Evolutionary conservation across 2,329 filamentous ascomycete species (phyloP), one percentile per base, ranked within the genome.

Genomic region (Atkinsonella texensis): DNA sequence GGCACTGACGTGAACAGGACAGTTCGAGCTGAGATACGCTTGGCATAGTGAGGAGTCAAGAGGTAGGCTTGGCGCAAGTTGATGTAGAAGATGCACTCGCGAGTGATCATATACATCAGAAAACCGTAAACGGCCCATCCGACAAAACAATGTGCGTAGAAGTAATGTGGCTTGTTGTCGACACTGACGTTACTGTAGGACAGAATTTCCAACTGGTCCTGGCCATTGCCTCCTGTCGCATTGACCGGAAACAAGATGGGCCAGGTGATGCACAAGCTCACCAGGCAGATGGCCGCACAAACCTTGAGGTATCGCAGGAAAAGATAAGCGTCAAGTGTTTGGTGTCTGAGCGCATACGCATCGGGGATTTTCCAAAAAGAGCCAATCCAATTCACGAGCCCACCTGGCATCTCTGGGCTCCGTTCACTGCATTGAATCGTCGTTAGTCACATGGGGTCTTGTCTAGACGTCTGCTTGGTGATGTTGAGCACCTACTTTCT

Each of bases 1-100:
- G 91, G 90, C 1, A 95, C 88, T 1, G 86, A 85, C 1, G 89
- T 86, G 67, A 95, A 95, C n/a, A 98, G 79, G 7, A 97, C 89
- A 1, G 90, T 96, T 31, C 89, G 81, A 0, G 90, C 89, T 0
- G 91, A 96, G 42, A 97, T 81, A 17, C 90, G 85, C 58, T 83
- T 85, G 31, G 89, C 80, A 62, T 95, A 91, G 48, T 86, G 74
- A 1, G 87, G 89, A 2, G 89, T 87, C 52, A 95, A 75, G n/a
- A 90, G 80, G 70, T 94, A 97, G 1, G 91, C 91, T 70, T 97
- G 93, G 57, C 91, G 87, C 49, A 97, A 70, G 61, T 95, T 95
- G 71, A 96, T 87, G 68, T 89, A 95, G 76, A 85, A 97, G 60
- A 98, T 84, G 63, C 84, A 84, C 68, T 98, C 93, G 55, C 93